Percentiles rank a stretch among this genome's conserved stretches.
Conservation (phyloP, 352 stramenopile species). For the Phytophthora boehmeriae region DNA sequence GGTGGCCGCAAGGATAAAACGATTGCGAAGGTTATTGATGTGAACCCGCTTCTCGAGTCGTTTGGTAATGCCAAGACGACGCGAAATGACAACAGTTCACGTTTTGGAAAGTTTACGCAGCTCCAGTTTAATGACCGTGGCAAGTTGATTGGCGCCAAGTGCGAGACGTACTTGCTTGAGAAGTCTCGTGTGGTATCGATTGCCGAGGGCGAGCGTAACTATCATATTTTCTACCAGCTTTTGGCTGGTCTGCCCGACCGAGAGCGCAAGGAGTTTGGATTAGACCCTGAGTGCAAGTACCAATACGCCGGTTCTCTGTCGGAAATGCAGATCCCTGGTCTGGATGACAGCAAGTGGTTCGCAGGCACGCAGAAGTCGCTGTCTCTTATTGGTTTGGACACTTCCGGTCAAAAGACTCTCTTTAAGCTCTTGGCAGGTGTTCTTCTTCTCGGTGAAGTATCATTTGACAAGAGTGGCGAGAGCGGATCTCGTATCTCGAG, state of each 20-base stretch:
- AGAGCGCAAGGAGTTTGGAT: constrained; percentile 64
- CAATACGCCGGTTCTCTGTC: constrained; percentile 74
- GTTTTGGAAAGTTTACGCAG: constrained; percentile 92
- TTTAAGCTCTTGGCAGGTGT: constrained; percentile 91
- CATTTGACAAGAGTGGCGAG: constrained; percentile 85
- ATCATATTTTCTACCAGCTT: constrained; percentile 98
- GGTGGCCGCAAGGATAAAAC: constrained; percentile 88
- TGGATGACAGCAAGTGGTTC: constrained; percentile 89
- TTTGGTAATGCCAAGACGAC: constrained; percentile 96
- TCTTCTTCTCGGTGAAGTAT: constrained; percentile 96
- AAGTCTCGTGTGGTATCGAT: constrained; percentile 96
- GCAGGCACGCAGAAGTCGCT: constrained; percentile 78
- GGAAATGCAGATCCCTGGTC: constrained; percentile 84
- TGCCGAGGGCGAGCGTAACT: constrained; percentile 96
- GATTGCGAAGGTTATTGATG: constrained; percentile 91
- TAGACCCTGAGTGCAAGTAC: constrained; percentile 72
- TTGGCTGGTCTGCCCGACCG: constrained; percentile 61
- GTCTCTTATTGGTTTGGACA: constrained; percentile 77
- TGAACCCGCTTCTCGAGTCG: constrained; percentile 92
- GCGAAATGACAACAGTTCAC: constrained; percentile 92
- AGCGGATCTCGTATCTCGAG: constrained; percentile 77
- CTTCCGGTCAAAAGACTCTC: constrained; percentile 65
- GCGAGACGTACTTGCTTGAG: constrained; percentile 96
- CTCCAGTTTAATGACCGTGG: constrained; percentile 85
- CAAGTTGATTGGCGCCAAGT: constrained; percentile 87